Evolutionary conservation across 1,284 basidiomycete species (phyloP).

Genomic region (Leccinum griseonigrum): DNA sequence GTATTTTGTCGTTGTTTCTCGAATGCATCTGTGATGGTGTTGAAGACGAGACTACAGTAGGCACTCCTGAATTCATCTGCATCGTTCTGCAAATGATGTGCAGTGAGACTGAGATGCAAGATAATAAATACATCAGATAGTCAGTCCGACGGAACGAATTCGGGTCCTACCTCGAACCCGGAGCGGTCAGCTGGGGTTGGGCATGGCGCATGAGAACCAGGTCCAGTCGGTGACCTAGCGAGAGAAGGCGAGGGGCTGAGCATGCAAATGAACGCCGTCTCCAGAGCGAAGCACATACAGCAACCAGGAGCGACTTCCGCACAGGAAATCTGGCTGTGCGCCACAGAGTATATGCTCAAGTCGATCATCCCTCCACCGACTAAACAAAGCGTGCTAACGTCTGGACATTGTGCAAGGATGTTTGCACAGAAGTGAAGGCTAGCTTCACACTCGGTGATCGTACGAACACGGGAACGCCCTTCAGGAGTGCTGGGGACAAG

Average conservation of each 20-base stretch:
- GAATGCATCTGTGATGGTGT: background rate
- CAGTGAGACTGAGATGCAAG: background rate
- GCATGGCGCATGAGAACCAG: background rate
- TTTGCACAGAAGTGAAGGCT: constrained; percentile 45
- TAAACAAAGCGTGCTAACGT: background rate
- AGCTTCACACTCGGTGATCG: constrained; percentile 49
- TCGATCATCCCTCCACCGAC: background rate
- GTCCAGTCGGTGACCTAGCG: background rate
- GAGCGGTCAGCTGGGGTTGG: too few species aligned
- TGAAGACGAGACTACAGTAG: background rate
- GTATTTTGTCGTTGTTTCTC: background rate
- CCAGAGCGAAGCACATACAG: background rate
- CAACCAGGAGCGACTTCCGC: background rate
- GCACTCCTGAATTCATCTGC: too few species aligned
- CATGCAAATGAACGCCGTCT: background rate
- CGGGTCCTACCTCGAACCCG: background rate
- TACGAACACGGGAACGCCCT: constrained; percentile 31
- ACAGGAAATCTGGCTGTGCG: background rate
- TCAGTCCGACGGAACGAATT: background rate
- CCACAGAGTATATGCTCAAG: background rate
- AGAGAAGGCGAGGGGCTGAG: background rate
- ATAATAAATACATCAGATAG: background rate
- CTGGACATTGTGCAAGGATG: constrained; percentile 18
- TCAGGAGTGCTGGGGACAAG: constrained; percentile 23
- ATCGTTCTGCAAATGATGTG: too few species aligned